Evolutionary conservation across 495 filamentous ascomycete genomes (phyloP), one percentile per base, ranked within the genome.

Genomic region (Penicillium chermesinum): DNA sequence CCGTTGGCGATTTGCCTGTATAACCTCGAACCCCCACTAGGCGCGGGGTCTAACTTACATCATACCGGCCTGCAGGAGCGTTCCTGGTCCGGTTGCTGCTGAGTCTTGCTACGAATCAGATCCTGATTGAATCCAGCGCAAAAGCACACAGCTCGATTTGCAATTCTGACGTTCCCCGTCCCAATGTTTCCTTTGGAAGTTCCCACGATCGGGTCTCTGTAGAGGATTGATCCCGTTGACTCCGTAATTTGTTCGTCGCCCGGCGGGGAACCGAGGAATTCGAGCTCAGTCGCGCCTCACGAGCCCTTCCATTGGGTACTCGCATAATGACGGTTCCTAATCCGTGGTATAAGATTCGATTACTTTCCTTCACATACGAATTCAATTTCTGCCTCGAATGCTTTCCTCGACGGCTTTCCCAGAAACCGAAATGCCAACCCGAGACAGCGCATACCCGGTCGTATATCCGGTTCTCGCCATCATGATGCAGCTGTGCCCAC

Each of bases 161-260:
- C n/a, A n/a, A n/a, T n/a, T n/a, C n/a, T n/a, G n/a, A n/a, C n/a
- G n/a, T n/a, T n/a, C n/a, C n/a, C n/a, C n/a, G n/a, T n/a, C n/a
- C n/a, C n/a, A n/a, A n/a, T n/a, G n/a, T n/a, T n/a, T n/a, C n/a
- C n/a, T n/a, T n/a, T n/a, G n/a, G n/a, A n/a, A n/a, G n/a, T n/a
- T n/a, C n/a, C 15, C 1, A 15, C 17, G 10, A 27, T 21, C n/a
- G n/a, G n/a, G n/a, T n/a, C 14, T 12, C 44, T 47, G 38, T 1
- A 61, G 59, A 58, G 48, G 27, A 53, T 60, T 61, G 41, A 57
- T 52, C 57, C 59, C 54, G 48, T 54, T 41, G 16, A 48, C 56
- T 65, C 68, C 69, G 69, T 65, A 52, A 64, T 63, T 69, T 67
- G 65, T 69, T 72, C 69, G 69, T 57, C 48, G 6, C 15, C 46